Evolutionary conservation across 768 basidiomycete species (phyloP), one percentile per base, ranked within the genome.

Genomic region (Peribolospora baueri): DNA sequence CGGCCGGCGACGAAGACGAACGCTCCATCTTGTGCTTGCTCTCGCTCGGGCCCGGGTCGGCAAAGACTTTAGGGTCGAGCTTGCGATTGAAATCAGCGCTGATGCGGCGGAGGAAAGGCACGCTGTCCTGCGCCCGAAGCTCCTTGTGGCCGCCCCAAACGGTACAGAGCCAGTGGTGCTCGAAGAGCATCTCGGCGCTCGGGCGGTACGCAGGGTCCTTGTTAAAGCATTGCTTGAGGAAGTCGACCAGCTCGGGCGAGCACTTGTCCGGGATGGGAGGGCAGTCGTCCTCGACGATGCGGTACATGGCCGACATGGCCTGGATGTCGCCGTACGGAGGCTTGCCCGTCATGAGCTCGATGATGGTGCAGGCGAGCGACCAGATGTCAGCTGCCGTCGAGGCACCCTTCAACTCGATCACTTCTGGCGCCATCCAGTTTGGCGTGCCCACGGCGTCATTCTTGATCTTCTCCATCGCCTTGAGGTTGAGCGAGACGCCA

Each of bases 401-500:
- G 6, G 91, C 84, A 3, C 90, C 90, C 66, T 87, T 82, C 54
- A 97, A 75, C 65, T 87, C 81, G 58, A 98, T 97, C 52, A 95
- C 84, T 68, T 98, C 91, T 3, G 91, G 91, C 8, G 90, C 90
- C 88, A 98, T 97, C 91, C 91, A 98, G 63, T 95, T 91, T 10
- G 91, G 91, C 7, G 91, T 98, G 7, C 91, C 91, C 2, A 67
- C 66, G 2, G 68, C 70, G 61, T 82, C 83, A 53, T 70, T 66
- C 65, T 83, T 80, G 61, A 77, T 80, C 64, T 84, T 82, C 37
- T 77, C 74, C 62, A 81, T 82, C 0, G 87, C 87, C 50, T 84
- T 79, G 62, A 95, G 75, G 67, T 91, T 93, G 58, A 97, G 79
- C 36, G 90, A 95, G 10, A 97, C 91, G 49, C 91, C 91, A 67